These are phyloP conservation scores for Stenogyne calaminthoides DNA, from an alignment of 305 asterid genomes.

Conservation along the genomic window DNA sequence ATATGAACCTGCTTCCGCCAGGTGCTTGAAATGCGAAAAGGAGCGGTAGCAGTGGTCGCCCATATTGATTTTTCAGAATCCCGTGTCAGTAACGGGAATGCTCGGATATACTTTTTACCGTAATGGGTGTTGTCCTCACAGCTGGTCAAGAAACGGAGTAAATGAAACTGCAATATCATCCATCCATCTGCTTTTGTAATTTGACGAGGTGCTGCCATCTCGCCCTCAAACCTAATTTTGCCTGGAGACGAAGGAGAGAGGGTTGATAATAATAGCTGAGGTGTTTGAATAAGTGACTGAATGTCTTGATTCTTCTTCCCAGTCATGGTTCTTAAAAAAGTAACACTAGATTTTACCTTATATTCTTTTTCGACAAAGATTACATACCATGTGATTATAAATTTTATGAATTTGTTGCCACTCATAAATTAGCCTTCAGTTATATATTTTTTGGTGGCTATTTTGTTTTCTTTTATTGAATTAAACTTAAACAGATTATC, in stretches of 20 bases:
- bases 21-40: constrained; percentile 85
- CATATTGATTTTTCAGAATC: constrained; percentile 66
- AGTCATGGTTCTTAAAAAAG: constrained; percentile 26
- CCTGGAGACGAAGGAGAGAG: constrained; percentile 37
- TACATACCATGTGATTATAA: constrained; percentile 39
- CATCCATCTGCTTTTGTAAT: constrained; percentile 24
- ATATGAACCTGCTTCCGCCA: constrained; percentile 19
- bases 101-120: constrained; percentile 62
- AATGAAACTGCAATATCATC: constrained; percentile 27
- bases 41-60: constrained; percentile 75
- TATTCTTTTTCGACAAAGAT: constrained; percentile 38
- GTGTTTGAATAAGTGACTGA: constrained; percentile 37
- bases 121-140: constrained; percentile 63
- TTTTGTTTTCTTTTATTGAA: not conserved
- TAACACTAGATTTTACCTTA: constrained; percentile 22
- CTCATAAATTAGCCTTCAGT: not conserved
- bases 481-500: not conserved
- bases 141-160: constrained; percentile 63
- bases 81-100: constrained; percentile 72
- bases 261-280: constrained; percentile 39
- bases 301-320: constrained; percentile 42
- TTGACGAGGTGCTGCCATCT: constrained; percentile 37
- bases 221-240: constrained; percentile 35
- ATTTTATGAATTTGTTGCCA: constrained; percentile 14
- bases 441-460: not conserved